phyloP scores from a whole-genome alignment of 225 moss, liverwort and hornwort species.

The Pseudoscleropodium purum region DNA sequence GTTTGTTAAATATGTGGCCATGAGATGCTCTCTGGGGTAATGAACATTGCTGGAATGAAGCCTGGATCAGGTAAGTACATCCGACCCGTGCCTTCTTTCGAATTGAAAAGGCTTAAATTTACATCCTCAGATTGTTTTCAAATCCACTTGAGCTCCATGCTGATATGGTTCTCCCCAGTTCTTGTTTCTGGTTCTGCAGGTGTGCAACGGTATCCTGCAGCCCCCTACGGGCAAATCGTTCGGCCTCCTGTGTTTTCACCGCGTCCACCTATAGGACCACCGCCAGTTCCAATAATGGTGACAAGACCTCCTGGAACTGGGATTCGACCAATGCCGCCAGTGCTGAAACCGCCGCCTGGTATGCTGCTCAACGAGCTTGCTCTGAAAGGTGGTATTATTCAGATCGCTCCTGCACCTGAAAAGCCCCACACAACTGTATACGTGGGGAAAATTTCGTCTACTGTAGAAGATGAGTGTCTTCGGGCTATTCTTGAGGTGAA shows the following conservation, averaged over 20 bases:
- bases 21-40: conserved; percentile 24
- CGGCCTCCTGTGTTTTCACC: conserved; percentile 70
- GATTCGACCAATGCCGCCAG: conserved; percentile 76
- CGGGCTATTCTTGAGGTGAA: conserved; percentile 83
- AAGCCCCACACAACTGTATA: conserved; percentile 97
- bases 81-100: conserved; percentile 2
- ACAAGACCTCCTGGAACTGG: conserved; percentile 72
- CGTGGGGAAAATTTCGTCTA: conserved; percentile 88
- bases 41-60: conserved; percentile 36
- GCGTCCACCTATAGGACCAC: conserved; percentile 78
- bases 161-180: conserved; percentile 65
- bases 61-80: conserved; percentile 31
- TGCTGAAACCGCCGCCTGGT: conserved; percentile 83
- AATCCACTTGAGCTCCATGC: conserved; percentile 4
- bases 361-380: conserved; percentile 72
- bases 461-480: conserved; percentile 85
- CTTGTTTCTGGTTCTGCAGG: conserved; percentile 92
- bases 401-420: conserved; percentile 64
- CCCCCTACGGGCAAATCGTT: conserved; percentile 63
- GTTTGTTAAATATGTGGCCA: conserved; percentile 26
- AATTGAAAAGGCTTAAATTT: not conserved
- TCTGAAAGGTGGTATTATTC: conserved; percentile 70
- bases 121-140: not conserved
- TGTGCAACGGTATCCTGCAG: conserved; percentile 69
- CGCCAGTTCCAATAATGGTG: conserved; percentile 65